Conservation (phyloP, 2,329 filamentous ascomycete genomes). For the Aureobasidium vineae region DNA sequence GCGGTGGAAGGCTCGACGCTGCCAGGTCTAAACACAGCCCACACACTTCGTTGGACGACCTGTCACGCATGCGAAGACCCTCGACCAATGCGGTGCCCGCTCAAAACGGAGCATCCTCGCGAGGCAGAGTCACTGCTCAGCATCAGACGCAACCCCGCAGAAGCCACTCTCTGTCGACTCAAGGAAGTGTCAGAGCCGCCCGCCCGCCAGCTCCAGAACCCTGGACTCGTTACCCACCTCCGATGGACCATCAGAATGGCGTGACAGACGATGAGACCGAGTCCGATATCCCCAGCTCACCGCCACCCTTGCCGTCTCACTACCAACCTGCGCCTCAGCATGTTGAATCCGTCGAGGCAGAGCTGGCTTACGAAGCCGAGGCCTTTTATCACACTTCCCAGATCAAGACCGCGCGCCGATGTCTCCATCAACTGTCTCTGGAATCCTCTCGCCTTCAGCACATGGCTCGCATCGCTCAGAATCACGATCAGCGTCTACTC, state of each 20-base stretch:
- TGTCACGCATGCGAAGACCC: slow-evolving; percentile 10
- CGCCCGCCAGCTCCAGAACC: neutral
- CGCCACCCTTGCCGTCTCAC: neutral
- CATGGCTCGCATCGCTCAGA: slow-evolving; percentile 42
- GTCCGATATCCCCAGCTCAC: slow-evolving; percentile 18
- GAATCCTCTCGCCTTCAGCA: slow-evolving; percentile 44
- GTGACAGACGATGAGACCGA: neutral
- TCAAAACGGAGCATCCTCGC: neutral
- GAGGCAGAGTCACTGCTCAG: neutral
- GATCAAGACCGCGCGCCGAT: slow-evolving; percentile 42
- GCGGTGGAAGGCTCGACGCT: slow-evolving; percentile 32
- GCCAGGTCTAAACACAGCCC: neutral
- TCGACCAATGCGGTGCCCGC: slow-evolving; percentile 1
- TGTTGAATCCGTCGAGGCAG: neutral
- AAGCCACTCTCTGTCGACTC: slow-evolving; percentile 39
- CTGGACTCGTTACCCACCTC: neutral
- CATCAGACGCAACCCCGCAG: neutral
- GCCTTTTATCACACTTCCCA: slow-evolving; percentile 19
- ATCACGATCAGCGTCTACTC: slow-evolving; percentile 52
- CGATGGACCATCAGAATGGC: neutral
- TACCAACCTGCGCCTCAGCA: neutral
- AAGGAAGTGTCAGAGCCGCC: slow-evolving; percentile 39
- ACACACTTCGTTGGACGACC: neutral
- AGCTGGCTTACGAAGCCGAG: slow-evolving; percentile 9
- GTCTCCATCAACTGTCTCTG: slow-evolving; percentile 43